These are phyloP conservation scores for Isoetes taiwanensis DNA, from an alignment of 75 land plant genomes.

Conservation along the genomic window DNA sequence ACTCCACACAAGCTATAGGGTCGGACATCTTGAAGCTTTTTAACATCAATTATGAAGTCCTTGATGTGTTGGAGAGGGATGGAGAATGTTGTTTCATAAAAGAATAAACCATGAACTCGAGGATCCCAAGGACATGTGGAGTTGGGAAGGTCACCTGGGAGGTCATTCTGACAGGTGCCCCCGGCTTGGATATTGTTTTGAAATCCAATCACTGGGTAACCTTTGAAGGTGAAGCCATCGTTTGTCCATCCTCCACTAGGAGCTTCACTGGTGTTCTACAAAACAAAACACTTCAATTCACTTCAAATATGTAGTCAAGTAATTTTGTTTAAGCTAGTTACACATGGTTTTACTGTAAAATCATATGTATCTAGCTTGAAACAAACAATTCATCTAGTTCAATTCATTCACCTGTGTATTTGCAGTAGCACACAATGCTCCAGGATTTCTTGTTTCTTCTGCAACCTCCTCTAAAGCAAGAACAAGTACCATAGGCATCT, in stretches of 20 bases:
- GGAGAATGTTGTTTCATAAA: conserved; percentile 42
- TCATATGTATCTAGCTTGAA: too few species aligned
- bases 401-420: too few species aligned
- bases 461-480: conserved; percentile 32
- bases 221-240: conserved; percentile 27
- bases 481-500: background rate
- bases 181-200: conserved; percentile 51
- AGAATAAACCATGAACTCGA: conserved; percentile 44
- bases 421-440: conserved; percentile 37
- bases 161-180: conserved; percentile 29
- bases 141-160: too few species aligned
- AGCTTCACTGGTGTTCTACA: background rate
- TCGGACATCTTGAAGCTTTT: conserved; percentile 29
- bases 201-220: conserved; percentile 54
- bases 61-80: conserved; percentile 25
- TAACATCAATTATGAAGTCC: conserved; percentile 48
- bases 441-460: conserved; percentile 17
- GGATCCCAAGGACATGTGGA: conserved; percentile 61
- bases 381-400: too few species aligned
- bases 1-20: conserved; percentile 40
- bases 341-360: too few species aligned
- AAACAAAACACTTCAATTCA: too few species aligned
- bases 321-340: too few species aligned
- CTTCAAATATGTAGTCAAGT: too few species aligned
- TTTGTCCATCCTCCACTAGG: conserved; percentile 34